Conservation (phyloP, 2,329 filamentous ascomycete genomes). For the Sporothrix mexicana region DNA sequence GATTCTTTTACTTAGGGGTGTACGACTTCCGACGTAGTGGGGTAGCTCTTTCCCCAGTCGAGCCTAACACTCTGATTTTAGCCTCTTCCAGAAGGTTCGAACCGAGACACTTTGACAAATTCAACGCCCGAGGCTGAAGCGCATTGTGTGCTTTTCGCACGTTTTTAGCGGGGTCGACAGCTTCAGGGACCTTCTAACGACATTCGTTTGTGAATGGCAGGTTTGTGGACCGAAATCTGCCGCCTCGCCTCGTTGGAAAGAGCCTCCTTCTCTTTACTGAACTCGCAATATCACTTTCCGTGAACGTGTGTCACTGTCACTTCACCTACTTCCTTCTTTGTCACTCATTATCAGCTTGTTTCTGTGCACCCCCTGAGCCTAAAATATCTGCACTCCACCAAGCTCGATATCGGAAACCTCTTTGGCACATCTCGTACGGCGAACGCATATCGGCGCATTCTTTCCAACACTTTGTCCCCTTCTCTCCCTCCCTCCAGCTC, state of each 20-base stretch:
- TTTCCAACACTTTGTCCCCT: not conserved
- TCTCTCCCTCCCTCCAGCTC: not conserved
- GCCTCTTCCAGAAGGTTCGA: conserved; percentile 27
- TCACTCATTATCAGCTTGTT: not conserved
- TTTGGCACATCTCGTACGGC: not conserved
- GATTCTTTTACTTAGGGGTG: no score
- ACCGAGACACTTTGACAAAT: conserved; percentile 10
- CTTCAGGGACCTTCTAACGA: conserved; percentile 1
- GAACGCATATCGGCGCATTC: not conserved
- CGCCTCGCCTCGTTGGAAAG: not conserved
- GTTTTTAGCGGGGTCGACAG: not conserved
- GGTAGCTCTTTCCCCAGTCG: conserved; percentile 24
- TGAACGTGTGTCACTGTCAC: not conserved
- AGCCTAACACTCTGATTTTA: not conserved
- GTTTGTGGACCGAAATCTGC: not conserved
- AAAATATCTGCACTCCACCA: not conserved
- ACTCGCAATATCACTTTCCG: not conserved
- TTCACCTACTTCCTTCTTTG: not conserved
- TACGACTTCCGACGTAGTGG: no score
- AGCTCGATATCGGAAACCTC: not conserved
- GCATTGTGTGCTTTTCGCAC: not conserved
- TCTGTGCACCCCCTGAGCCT: not conserved
- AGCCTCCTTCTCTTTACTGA: not conserved
- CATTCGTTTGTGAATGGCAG: not conserved
- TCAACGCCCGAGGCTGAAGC: conserved; percentile 14